Conservation (phyloP, 345 rosid species). For the Moricandia arvensis region DNA sequence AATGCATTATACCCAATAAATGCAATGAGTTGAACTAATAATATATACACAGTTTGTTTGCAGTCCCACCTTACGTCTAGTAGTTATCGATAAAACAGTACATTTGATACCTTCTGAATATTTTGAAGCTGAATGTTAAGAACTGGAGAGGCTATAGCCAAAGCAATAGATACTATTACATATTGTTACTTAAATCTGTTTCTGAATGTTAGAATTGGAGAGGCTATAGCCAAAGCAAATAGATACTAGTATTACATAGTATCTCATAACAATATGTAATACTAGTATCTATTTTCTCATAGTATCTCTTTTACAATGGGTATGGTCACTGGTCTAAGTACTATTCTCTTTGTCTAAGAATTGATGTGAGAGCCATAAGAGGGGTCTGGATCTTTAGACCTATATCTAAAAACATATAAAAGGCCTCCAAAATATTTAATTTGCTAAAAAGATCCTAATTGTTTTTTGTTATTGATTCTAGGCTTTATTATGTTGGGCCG, state of each 20-base stretch:
- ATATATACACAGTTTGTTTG: not conserved
- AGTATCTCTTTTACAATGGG: not conserved
- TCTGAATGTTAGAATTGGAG: too few relatives aligned
- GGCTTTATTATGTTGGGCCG: slow-evolving; percentile 3
- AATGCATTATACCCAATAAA: slow-evolving; percentile 22
- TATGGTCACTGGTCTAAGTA: not conserved
- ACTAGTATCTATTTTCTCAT: too few relatives aligned
- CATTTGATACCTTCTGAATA: not conserved
- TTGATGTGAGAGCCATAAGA: not conserved
- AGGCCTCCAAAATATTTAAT: not conserved
- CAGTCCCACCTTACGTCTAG: slow-evolving; percentile 21
- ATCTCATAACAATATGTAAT: too few relatives aligned
- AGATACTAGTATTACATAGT: too few relatives aligned
- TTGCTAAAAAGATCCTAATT: not conserved
- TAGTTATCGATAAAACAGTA: slow-evolving; percentile 10
- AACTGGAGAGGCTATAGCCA: not conserved
- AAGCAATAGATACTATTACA: too few relatives aligned
- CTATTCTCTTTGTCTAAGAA: not conserved
- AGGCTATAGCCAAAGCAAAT: too few relatives aligned
- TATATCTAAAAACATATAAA: not conserved
- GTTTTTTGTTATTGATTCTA: too few relatives aligned
- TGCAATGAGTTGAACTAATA: not conserved
- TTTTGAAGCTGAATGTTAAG: not conserved
- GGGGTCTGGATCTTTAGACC: not conserved
- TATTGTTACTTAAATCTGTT: too few relatives aligned